Percentiles rank a stretch among this genome's conserved stretches.
These are phyloP conservation scores for Colletotrichum salicis DNA, from an alignment of 2,329 filamentous ascomycete species.

Conservation along the genomic window DNA sequence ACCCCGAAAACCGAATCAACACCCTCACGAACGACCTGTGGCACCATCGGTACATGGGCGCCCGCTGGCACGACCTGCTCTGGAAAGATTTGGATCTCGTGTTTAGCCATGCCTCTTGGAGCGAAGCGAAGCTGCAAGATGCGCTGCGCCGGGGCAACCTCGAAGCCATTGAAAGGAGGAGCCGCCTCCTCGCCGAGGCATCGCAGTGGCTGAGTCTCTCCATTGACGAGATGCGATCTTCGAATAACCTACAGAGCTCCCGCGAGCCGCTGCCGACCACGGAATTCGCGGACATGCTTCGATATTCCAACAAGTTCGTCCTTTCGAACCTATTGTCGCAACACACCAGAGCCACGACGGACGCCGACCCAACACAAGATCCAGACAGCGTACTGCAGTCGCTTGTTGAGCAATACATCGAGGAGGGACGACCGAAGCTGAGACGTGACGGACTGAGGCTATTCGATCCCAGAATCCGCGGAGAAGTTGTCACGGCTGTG, in stretches of 20 bases:
- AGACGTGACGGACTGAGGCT: conserved; percentile 21
- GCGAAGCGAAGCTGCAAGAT: conserved; percentile 18
- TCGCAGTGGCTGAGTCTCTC: conserved; percentile 33
- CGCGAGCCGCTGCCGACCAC: conserved; percentile 31
- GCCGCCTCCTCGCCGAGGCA: conserved; percentile 29
- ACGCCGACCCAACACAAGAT: conserved; percentile 1
- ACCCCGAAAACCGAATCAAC: conserved; percentile 41
- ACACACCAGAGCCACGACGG: conserved; percentile 18
- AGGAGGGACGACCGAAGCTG: conserved; percentile 27
- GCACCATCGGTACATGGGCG: conserved; percentile 35
- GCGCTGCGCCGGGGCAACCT: conserved; percentile 29
- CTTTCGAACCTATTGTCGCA: conserved; percentile 31
- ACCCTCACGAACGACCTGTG: conserved; percentile 37
- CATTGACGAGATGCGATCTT: conserved; percentile 33
- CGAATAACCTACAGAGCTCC: conserved; percentile 15
- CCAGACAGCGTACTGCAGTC: conserved; percentile 13
- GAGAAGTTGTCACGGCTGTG: conserved; percentile 46
- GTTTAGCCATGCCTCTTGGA: conserved; percentile 33
- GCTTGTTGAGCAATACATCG: conserved; percentile 31
- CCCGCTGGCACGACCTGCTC: conserved; percentile 35
- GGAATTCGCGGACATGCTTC: conserved; percentile 34
- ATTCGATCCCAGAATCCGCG: conserved; percentile 30
- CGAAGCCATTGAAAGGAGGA: conserved; percentile 28
- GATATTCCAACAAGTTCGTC: conserved; percentile 30
- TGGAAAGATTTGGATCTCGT: conserved; percentile 35